Base-by-base conservation (phyloP, 176 grass and related monocot genomes). In the Cenchrus americanus region DNA sequence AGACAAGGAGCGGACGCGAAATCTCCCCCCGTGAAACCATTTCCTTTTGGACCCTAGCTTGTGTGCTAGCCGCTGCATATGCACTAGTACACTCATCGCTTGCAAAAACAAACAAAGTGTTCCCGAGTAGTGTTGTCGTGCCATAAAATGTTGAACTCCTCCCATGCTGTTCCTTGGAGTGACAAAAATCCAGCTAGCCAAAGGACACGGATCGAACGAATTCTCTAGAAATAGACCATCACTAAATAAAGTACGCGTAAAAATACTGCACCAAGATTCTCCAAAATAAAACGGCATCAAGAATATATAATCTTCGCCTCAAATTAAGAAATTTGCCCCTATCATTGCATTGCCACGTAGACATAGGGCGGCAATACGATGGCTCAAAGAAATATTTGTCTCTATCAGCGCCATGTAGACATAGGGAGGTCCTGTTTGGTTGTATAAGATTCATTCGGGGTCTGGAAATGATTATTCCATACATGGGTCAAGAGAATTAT, bases 131-230 rank as follows among this genome's bases (percentile, higher is more conserved):
- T 80, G 64, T 73, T 43, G 80, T 73, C 57, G 23, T 40, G 27
- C 23, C 37, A 43, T 80, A 41, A 53, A 53, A 44, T 57, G 59
- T 63, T 80, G 42, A 81, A 63, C 63, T 54, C 82, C 54, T 54
- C 82, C 59, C 82, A 32, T 71, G 63, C 71, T 85, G 62, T 85
- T 85, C 63, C 21, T 70, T 11, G 71, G 47, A 69, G 34, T 85
- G 83, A 80, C 83, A 89, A 89, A 76, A 71, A 19, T 77, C 78
- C 83, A 89, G 78, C 83, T 89, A 86, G 66, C 59, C 10, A 78
- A 57, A 55, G 34, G 34, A 37, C 53, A 71, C 53, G 9, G 52
- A 76, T 54, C 10, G 78, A 86, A 71, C 10, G 78, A 86, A 71
- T 89, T 81, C 34, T 89, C 77, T 61, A 76, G 78, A 86, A 62